Percentiles rank a stretch among this genome's conserved stretches.
Evolutionary conservation across 164 flowering plant species (phyloP).

Genomic region (Stephania cephalantha): DNA sequence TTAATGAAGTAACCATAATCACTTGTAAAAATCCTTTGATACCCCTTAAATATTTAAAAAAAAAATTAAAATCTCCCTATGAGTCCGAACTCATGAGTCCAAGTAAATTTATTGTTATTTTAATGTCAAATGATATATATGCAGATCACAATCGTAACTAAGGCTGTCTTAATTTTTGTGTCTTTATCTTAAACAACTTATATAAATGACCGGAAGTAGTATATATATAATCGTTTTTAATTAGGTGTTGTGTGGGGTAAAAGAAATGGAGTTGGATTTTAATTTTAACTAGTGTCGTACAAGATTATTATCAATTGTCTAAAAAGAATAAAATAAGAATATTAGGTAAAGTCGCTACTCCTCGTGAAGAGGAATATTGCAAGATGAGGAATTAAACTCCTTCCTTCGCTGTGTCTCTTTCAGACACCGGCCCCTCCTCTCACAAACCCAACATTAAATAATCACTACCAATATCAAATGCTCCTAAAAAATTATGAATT

Average conservation of each 20-base stretch:
- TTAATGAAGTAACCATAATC: too few species aligned
- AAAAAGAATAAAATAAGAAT: conserved; percentile 1
- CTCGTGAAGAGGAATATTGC: background rate
- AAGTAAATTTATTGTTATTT: too few species aligned
- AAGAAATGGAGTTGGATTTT: background rate
- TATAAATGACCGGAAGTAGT: too few species aligned
- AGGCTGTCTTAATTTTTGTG: too few species aligned
- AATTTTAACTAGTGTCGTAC: background rate
- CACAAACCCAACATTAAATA: background rate
- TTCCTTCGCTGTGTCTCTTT: background rate
- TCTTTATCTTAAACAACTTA: too few species aligned
- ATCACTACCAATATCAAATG: background rate
- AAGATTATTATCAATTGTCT: background rate
- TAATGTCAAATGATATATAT: too few species aligned
- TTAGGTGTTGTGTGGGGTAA: background rate
- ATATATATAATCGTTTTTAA: too few species aligned
- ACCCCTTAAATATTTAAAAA: too few species aligned
- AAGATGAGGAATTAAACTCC: background rate
- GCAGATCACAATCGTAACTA: too few species aligned
- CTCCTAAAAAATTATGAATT: background rate
- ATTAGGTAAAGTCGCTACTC: background rate
- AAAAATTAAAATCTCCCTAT: too few species aligned
- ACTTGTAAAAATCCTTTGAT: too few species aligned
- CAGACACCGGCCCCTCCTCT: background rate
- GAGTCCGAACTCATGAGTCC: too few species aligned